Percentiles rank a stretch among this genome's conserved stretches.
Evolutionary conservation across 768 basidiomycete genomes (phyloP).

Genomic region (Mycena belliarum): DNA sequence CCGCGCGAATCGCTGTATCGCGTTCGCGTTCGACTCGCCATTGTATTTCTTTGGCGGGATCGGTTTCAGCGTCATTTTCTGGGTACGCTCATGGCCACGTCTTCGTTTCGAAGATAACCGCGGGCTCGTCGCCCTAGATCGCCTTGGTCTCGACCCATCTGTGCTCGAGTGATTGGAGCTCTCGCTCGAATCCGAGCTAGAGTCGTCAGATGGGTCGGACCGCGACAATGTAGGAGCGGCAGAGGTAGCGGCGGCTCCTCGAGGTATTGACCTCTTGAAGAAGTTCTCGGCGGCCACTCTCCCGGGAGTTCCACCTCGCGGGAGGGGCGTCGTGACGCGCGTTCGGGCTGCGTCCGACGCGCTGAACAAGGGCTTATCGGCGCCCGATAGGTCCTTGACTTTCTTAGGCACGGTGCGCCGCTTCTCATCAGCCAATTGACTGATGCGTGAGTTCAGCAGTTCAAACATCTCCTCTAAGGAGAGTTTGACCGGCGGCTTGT

Average conservation of each 20-base stretch:
- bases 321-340: neutral
- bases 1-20: slow-evolving; percentile 28
- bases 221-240: neutral
- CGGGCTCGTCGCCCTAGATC: neutral
- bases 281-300: neutral
- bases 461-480: too few relatives aligned
- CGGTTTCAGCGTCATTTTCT: slow-evolving; percentile 22
- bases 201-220: slow-evolving; percentile 1
- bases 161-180: neutral
- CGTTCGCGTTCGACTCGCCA: slow-evolving; percentile 23
- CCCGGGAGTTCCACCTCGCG: neutral
- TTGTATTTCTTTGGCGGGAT: slow-evolving; percentile 27
- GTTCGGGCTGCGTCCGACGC: neutral
- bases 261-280: neutral
- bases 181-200: neutral
- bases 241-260: too few relatives aligned
- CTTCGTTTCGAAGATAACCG: neutral
- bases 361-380: neutral
- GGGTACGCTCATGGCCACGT: neutral
- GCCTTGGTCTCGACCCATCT: neutral
- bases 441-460: too few relatives aligned
- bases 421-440: too few relatives aligned
- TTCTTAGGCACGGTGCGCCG: neutral
- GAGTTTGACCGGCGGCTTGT: too few relatives aligned
- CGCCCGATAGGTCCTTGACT: neutral